Percentiles rank a stretch among this genome's conserved stretches.
phyloP scores from a whole-genome alignment of 345 rosid genomes.

The Erodium maritimum region DNA sequence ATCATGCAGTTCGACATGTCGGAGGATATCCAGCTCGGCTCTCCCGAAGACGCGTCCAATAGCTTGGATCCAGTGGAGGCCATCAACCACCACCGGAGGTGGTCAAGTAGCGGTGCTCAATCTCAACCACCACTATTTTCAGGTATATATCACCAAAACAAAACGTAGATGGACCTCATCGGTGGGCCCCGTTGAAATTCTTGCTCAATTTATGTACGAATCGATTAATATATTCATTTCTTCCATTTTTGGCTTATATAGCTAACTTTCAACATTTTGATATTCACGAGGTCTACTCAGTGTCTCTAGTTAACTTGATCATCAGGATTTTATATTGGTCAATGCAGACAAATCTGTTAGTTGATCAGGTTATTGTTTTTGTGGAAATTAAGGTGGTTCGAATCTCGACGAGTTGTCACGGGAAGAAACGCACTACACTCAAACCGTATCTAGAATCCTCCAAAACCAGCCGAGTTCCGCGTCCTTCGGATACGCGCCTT shows the following conservation, averaged over 20 bases:
- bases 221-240: no score
- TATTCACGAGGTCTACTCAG: no score
- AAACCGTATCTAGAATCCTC: constrained; percentile 72
- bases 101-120: constrained; percentile 18
- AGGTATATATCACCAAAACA: constrained; percentile 15
- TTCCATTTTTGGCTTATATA: no score
- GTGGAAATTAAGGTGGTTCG: constrained; percentile 24
- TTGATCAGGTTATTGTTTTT: neutral
- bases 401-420: constrained; percentile 38
- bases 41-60: constrained; percentile 69
- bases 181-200: no score
- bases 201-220: no score
- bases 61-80: constrained; percentile 47
- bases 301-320: no score
- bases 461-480: constrained; percentile 49
- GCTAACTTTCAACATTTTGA: no score
- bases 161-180: neutral
- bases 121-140: constrained; percentile 22
- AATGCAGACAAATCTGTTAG: no score
- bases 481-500: constrained; percentile 18
- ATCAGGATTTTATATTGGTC: no score
- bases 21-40: constrained; percentile 65
- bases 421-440: constrained; percentile 71
- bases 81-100: constrained; percentile 16
- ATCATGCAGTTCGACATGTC: constrained; percentile 69